These are phyloP conservation scores for Fragosphaeria purpurea DNA, from an alignment of 2,329 filamentous ascomycete species.

Conservation along the genomic window DNA sequence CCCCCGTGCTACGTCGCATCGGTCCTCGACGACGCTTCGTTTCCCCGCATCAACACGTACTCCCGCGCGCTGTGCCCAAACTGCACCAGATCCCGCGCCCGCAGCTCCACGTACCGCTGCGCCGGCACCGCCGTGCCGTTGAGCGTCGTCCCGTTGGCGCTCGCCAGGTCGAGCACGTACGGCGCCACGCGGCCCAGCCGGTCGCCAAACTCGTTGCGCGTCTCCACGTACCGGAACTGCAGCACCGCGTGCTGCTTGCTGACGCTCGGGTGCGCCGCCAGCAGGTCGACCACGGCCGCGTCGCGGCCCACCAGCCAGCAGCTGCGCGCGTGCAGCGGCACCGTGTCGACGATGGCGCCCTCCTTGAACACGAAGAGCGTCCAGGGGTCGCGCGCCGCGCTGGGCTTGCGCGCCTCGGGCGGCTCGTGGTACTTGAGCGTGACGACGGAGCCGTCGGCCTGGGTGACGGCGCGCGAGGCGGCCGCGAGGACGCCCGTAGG, in stretches of 20 bases:
- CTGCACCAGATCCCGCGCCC: constrained; percentile 78
- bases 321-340: constrained; percentile 64
- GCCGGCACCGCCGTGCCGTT: constrained; percentile 66
- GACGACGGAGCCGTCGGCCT: constrained; percentile 63
- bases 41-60: constrained; percentile 79
- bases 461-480: constrained; percentile 66
- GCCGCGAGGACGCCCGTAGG: constrained; percentile 75
- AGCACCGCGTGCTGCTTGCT: constrained; percentile 94
- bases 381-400: constrained; percentile 66
- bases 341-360: constrained; percentile 66
- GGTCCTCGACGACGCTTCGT: no score
- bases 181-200: constrained; percentile 69
- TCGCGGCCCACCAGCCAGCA: constrained; percentile 91
- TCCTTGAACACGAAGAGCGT: constrained; percentile 90
- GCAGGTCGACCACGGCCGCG: constrained; percentile 66
- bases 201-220: constrained; percentile 79
- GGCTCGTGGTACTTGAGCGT: constrained; percentile 96
- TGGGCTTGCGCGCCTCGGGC: constrained; percentile 79
- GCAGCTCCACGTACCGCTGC: constrained; percentile 74
- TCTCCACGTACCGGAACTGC: constrained; percentile 80
- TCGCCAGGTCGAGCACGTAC: constrained; percentile 89
- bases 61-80: constrained; percentile 85
- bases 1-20: no score
- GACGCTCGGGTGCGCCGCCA: constrained; percentile 80
- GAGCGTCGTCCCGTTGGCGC: constrained; percentile 77